Evolutionary conservation across 208 protist genomes (phyloP).

Genomic region (Leishmania amazonensis): DNA sequence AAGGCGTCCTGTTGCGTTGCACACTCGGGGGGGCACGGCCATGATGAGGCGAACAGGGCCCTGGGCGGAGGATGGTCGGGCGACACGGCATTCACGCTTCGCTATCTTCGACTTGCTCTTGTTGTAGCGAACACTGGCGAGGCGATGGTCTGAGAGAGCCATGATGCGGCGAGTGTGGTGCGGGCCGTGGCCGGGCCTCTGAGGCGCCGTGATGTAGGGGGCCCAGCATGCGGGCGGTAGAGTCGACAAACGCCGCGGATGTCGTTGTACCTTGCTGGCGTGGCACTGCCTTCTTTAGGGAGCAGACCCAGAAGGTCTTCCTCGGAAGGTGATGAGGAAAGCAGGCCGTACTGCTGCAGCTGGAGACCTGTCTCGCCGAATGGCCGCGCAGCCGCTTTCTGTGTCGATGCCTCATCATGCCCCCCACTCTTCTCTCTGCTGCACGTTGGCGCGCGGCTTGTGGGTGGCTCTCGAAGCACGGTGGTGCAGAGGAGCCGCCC

Average conservation of each 20-base stretch:
- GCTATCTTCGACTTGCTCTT: background rate
- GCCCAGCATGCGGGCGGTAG: background rate
- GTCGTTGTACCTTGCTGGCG: background rate
- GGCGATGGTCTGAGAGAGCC: background rate
- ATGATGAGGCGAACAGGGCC: background rate
- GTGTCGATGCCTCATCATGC: too few relatives aligned
- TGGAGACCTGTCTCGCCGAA: background rate
- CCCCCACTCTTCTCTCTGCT: background rate
- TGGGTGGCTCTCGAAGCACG: background rate
- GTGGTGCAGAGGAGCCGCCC: background rate
- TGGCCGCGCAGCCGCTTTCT: background rate
- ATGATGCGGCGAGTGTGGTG: background rate
- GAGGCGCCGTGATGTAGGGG: background rate
- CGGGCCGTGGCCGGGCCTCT: too few relatives aligned
- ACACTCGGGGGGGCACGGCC: too few relatives aligned
- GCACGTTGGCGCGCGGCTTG: background rate
- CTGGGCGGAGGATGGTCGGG: background rate
- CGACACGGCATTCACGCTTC: too few relatives aligned
- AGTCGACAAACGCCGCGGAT: background rate
- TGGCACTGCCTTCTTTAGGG: background rate
- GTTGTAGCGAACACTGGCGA: background rate
- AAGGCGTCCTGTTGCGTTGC: background rate
- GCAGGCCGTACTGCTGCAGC: background rate
- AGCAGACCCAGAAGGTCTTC: background rate
- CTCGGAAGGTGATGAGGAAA: background rate